These are phyloP conservation scores for Cryphonectria nitschkei DNA, from an alignment of 2,329 filamentous ascomycete genomes.

Conservation along the genomic window DNA sequence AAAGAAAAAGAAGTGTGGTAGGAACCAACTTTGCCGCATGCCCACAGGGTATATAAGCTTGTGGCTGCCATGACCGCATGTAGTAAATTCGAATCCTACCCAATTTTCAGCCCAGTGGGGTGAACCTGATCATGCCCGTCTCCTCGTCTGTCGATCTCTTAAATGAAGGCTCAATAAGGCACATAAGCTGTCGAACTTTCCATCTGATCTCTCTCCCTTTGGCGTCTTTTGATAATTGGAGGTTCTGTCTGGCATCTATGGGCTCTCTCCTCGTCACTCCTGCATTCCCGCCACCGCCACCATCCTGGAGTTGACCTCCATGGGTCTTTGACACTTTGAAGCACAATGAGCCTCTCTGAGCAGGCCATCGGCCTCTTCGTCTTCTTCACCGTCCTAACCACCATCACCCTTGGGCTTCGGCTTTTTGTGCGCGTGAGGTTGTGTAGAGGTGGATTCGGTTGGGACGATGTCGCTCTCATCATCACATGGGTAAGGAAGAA, in stretches of 20 bases:
- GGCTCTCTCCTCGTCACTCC: background rate
- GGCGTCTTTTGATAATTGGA: too few relatives aligned
- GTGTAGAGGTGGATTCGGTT: constrained; percentile 24
- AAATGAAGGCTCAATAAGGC: background rate
- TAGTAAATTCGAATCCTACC: background rate
- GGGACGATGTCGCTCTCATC: constrained; percentile 26
- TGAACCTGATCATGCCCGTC: background rate
- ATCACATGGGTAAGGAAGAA: constrained; percentile 23
- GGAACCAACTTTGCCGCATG: background rate
- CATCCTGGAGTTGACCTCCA: background rate
- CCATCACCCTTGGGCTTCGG: constrained; percentile 26
- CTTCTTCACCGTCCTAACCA: constrained; percentile 26
- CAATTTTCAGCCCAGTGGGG: background rate
- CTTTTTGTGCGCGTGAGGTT: constrained; percentile 21
- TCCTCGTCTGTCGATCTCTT: background rate
- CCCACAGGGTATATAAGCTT: background rate
- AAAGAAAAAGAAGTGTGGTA: background rate
- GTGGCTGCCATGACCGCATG: constrained; percentile 9
- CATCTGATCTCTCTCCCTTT: background rate
- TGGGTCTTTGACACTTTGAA: background rate
- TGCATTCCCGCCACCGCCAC: background rate
- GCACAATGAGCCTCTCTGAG: constrained; percentile 9
- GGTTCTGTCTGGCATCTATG: background rate
- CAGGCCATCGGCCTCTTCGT: constrained; percentile 18
- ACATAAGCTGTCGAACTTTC: background rate